Conservation (phyloP, 768 basidiomycete genomes). For the Dentipellis fragilis region DNA sequence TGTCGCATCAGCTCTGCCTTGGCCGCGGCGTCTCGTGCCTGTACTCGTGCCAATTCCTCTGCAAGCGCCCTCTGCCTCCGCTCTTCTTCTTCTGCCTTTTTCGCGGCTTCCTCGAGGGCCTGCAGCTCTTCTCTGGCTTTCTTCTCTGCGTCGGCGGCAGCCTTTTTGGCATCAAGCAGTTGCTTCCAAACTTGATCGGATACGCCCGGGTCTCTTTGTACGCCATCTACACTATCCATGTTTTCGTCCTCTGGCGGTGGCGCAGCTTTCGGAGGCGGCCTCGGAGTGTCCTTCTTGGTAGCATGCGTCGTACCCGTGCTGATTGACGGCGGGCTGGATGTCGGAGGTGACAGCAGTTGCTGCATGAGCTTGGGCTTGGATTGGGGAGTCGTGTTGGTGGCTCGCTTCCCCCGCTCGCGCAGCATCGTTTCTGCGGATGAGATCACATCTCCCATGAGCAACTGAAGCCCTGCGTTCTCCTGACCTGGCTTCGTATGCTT, state of each 20-base stretch:
- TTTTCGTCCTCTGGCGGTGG: background rate
- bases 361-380: background rate
- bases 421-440: background rate
- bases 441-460: background rate
- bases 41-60: slow-evolving; percentile 13
- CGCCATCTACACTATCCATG: background rate
- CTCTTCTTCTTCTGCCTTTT: slow-evolving; percentile 13
- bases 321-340: background rate
- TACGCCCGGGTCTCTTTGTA: slow-evolving; percentile 38
- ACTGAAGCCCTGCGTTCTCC: slow-evolving; percentile 8
- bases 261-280: background rate
- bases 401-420: background rate
- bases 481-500: slow-evolving; percentile 11
- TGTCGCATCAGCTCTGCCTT: slow-evolving; percentile 17
- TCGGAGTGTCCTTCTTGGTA: background rate
- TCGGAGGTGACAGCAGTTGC: background rate
- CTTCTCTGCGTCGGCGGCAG: slow-evolving; percentile 20
- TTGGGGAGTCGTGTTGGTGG: background rate
- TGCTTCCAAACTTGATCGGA: slow-evolving; percentile 41
- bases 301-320: background rate
- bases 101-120: slow-evolving; percentile 3
- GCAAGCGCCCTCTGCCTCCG: slow-evolving; percentile 15
- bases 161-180: slow-evolving; percentile 31
- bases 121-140: slow-evolving; percentile 14
- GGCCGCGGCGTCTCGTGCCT: slow-evolving; percentile 15